A percentile compares a stretch with the other conserved stretches of the same genome.
Evolutionary conservation across 345 rosid genomes (phyloP).

Genomic region (Citrus inodora): DNA sequence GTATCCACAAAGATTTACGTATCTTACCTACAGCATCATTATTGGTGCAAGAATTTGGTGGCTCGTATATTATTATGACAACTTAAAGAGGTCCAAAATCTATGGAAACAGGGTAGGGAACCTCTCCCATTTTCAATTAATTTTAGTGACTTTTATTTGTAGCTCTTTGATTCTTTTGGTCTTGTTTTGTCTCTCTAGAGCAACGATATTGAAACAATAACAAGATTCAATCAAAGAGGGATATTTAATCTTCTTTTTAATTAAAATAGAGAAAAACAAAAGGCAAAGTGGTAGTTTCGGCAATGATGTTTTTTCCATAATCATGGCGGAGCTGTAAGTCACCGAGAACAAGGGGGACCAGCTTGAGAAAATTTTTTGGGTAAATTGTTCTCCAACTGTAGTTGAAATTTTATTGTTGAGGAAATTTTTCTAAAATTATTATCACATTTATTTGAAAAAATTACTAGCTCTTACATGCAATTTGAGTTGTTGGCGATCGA

Average conservation of each 20-base stretch:
- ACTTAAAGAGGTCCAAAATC: slow-evolving; percentile 16
- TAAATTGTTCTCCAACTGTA: no score
- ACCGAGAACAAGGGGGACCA: slow-evolving; percentile 12
- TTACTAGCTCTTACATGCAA: no score
- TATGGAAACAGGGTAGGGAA: background rate
- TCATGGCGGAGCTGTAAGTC: slow-evolving; percentile 15
- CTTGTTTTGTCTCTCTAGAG: no score
- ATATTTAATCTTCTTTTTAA: background rate
- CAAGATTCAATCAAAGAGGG: slow-evolving; percentile 5
- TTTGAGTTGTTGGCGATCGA: no score
- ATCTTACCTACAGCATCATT: slow-evolving; percentile 3
- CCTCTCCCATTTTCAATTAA: no score
- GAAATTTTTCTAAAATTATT: no score
- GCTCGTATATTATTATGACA: slow-evolving; percentile 8
- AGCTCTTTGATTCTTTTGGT: background rate
- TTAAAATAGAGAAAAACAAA: background rate
- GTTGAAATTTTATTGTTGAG: no score
- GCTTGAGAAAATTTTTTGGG: background rate
- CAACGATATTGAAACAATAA: slow-evolving; percentile 6
- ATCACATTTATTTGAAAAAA: no score
- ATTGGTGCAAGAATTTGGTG: slow-evolving; percentile 18
- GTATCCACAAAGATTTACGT: background rate
- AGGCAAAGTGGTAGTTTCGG: slow-evolving; percentile 7
- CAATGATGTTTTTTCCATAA: slow-evolving; percentile 21
- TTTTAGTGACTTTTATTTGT: background rate